Evolutionary conservation across 306 rosid species (phyloP).

Genomic region (Cercis canadensis): DNA sequence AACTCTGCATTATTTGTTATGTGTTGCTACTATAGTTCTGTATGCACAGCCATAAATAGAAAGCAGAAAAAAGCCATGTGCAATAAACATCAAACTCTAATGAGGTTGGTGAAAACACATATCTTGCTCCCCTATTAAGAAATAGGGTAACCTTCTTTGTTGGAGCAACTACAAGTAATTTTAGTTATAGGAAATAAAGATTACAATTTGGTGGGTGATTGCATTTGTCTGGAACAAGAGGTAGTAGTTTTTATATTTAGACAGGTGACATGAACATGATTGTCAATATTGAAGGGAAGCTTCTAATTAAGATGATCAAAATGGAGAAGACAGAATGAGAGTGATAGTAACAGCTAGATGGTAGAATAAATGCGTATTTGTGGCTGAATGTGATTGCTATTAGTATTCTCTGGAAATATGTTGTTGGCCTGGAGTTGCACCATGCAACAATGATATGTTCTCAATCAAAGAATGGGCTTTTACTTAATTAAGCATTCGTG

Average conservation of each 20-base stretch:
- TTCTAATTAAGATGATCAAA: not conserved
- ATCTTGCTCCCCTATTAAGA: not conserved
- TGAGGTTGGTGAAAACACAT: not conserved
- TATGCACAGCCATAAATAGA: not conserved
- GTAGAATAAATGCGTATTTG: no score
- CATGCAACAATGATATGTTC: no score
- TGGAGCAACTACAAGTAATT: not conserved
- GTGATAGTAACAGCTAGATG: not conserved
- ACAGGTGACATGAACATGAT: no score
- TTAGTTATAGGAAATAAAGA: not conserved
- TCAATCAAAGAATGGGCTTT: no score
- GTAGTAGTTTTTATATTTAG: no score
- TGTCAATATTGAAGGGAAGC: no score
- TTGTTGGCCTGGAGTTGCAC: no score
- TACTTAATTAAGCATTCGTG: no score
- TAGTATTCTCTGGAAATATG: no score
- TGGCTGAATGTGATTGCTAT: not conserved
- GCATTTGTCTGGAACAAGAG: no score
- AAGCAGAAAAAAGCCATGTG: conserved; percentile 1
- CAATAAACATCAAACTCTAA: not conserved
- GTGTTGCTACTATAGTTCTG: not conserved
- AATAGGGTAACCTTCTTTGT: not conserved
- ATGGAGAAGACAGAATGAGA: not conserved
- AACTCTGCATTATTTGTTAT: not conserved
- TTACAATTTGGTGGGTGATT: no score